phyloP scores from a whole-genome alignment of 139 green algal species.

The Chlorella sp. region DNA sequence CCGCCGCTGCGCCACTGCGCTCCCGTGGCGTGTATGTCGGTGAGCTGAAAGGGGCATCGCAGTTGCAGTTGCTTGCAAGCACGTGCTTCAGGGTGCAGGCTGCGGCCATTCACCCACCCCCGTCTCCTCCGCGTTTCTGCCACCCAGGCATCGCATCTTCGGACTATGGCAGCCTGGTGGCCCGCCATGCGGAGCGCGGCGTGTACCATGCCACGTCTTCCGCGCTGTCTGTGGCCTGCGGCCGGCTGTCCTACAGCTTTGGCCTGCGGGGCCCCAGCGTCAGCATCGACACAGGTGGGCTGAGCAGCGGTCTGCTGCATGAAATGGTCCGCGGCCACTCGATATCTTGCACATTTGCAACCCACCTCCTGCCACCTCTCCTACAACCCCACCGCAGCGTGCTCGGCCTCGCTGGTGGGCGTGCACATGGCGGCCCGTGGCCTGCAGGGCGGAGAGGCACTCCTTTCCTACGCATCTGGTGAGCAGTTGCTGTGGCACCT shows the following conservation, averaged over 20 bases:
- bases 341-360: too few species aligned
- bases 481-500: background rate
- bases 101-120: background rate
- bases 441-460: conserved; percentile 8
- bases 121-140: background rate
- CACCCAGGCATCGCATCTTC: conserved; percentile 70
- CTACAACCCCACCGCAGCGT: conserved; percentile 37
- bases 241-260: conserved; percentile 78
- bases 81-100: background rate
- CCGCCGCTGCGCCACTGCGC: background rate
- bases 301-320: too few species aligned
- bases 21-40: conserved; percentile 72
- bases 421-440: conserved; percentile 53
- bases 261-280: conserved; percentile 73
- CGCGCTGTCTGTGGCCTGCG: conserved; percentile 61
- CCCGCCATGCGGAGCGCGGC: conserved; percentile 39
- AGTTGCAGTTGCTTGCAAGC: too few species aligned
- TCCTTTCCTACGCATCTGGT: conserved; percentile 38
- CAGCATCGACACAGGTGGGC: conserved; percentile 74
- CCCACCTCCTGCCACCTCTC: too few species aligned
- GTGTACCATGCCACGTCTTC: conserved; percentile 78
- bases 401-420: conserved; percentile 68
- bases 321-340: too few species aligned
- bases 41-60: conserved; percentile 16
- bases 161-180: conserved; percentile 74